Evolutionary conservation across 202 grass and related monocot species (phyloP).

Genomic region (Schoenoplectus tabernaemontani): DNA sequence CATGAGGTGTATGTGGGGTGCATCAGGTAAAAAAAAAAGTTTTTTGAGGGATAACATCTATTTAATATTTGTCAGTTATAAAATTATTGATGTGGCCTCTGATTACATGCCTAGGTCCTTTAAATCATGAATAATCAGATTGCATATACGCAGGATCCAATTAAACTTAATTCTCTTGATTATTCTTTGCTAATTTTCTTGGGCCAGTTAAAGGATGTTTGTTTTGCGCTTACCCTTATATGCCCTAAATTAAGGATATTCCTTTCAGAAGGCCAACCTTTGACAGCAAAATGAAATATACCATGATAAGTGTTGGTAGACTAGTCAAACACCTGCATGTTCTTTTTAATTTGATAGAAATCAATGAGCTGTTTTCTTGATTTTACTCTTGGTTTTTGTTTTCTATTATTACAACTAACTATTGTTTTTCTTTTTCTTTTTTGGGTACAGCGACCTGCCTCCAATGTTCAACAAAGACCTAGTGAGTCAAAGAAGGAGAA

Average conservation of each 20-base stretch:
- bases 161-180: neutral
- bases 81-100: neutral
- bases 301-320: neutral
- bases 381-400: neutral
- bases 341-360: neutral
- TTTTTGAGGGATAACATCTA: neutral
- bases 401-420: neutral
- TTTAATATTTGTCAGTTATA: neutral
- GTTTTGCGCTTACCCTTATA: neutral
- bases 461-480: slow-evolving; percentile 12
- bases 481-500: slow-evolving; percentile 73
- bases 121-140: neutral
- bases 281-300: neutral
- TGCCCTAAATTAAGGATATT: neutral
- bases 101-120: neutral
- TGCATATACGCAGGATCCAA: neutral
- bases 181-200: neutral
- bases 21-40: neutral
- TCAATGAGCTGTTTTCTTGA: neutral
- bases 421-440: neutral
- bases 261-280: neutral
- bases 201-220: neutral
- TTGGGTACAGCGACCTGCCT: slow-evolving; percentile 12
- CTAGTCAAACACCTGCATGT: neutral
- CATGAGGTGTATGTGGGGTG: neutral